Evolutionary conservation across 192 early-diverging fungal genomes (phyloP).

Genomic region (Spizellomyces punctatus): DNA sequence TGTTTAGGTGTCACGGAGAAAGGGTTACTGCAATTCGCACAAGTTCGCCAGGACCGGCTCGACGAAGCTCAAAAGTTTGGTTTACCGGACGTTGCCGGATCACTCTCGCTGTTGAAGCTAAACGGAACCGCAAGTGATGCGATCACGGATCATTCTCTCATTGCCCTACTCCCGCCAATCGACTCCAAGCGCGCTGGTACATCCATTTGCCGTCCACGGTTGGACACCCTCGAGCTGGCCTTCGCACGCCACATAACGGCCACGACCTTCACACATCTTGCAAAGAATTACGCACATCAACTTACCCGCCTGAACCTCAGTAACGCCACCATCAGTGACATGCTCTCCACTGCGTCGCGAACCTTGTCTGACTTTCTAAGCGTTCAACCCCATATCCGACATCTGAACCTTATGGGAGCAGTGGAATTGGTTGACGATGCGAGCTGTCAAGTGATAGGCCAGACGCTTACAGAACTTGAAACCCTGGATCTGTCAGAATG

Average conservation of each 20-base stretch:
- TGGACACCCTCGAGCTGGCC: background rate
- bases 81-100: too few relatives aligned
- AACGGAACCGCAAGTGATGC: background rate
- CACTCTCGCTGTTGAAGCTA: background rate
- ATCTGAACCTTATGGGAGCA: background rate
- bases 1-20: background rate
- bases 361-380: background rate
- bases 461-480: background rate
- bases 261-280: conserved; percentile 1
- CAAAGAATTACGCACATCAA: background rate
- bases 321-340: background rate
- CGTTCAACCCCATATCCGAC: background rate
- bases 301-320: background rate
- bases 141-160: conserved; percentile 3
- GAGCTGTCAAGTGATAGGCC: background rate
- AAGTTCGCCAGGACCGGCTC: background rate
- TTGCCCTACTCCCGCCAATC: background rate
- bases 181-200: background rate
- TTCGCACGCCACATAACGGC: background rate
- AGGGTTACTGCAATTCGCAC: conserved; percentile 2
- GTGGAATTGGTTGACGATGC: background rate
- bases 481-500: background rate
- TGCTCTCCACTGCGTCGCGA: background rate
- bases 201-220: background rate
- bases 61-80: background rate